Percentiles rank a stretch among this genome's conserved stretches.
Conservation (phyloP, 169 alveolate species). For the Cryptosporidium andersoni region DNA sequence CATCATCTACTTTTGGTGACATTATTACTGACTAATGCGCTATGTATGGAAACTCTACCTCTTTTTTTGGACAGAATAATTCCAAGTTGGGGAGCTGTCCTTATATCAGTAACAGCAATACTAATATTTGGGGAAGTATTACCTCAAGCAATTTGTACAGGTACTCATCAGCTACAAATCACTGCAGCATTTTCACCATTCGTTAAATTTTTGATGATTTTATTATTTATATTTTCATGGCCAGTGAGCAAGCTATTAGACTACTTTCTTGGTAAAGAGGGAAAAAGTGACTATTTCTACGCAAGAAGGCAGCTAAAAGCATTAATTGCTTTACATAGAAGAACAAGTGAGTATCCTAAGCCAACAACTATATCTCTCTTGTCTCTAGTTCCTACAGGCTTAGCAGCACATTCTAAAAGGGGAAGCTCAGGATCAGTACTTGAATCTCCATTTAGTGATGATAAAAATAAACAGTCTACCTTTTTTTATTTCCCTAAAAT, state of each 20-base stretch:
- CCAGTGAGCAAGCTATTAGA: slow-evolving; percentile 88
- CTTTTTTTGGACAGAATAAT: slow-evolving; percentile 86
- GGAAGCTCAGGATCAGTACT: neutral
- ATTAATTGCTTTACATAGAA: slow-evolving; percentile 67
- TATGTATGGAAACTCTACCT: slow-evolving; percentile 93
- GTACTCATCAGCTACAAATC: slow-evolving; percentile 87
- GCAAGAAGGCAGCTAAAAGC: slow-evolving; percentile 70
- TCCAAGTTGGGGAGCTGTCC: slow-evolving; percentile 84
- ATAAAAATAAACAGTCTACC: neutral
- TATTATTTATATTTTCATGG: slow-evolving; percentile 79
- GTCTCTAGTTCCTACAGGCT: slow-evolving; percentile 16
- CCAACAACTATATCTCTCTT: slow-evolving; percentile 50
- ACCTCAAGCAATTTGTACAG: slow-evolving; percentile 94
- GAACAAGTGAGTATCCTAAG: slow-evolving; percentile 17
- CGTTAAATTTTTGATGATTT: slow-evolving; percentile 77
- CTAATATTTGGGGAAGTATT: slow-evolving; percentile 91
- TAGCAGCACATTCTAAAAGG: neutral
- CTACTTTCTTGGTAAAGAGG: slow-evolving; percentile 82
- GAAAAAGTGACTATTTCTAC: slow-evolving; percentile 74
- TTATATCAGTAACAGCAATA: slow-evolving; percentile 85
- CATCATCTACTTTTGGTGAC: slow-evolving; percentile 90
- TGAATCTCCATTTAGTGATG: slow-evolving; percentile 2
- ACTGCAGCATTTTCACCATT: slow-evolving; percentile 85
- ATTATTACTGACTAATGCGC: slow-evolving; percentile 87
- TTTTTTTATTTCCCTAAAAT: neutral